Conservation (phyloP, 805 yeast genomes). For the Ogataea neopini region DNA sequence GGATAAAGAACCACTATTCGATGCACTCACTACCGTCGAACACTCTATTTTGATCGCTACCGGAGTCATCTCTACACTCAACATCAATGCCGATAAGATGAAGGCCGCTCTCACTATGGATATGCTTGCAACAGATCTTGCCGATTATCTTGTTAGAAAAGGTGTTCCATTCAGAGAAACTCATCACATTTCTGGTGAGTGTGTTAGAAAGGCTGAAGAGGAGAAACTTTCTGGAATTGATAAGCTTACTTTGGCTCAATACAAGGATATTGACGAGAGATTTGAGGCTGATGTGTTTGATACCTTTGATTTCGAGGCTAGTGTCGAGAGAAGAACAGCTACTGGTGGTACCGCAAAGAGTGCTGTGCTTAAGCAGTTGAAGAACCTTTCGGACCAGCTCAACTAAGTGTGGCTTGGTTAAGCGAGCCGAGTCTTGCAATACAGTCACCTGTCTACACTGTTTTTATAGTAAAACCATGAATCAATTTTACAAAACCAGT, state of each 20-base stretch:
- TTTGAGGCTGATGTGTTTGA: constrained; percentile 78
- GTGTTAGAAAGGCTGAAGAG: constrained; percentile 90
- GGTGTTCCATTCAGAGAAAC: constrained; percentile 99
- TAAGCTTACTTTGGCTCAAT: constrained; percentile 73
- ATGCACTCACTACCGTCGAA: constrained; percentile 83
- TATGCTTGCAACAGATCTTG: constrained; percentile 98
- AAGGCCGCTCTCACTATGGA: constrained; percentile 91
- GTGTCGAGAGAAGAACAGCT: constrained; percentile 96
- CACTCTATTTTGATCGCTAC: constrained; percentile 94
- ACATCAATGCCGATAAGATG: constrained; percentile 75
- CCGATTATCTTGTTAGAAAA: constrained; percentile 94
- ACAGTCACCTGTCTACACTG: no score
- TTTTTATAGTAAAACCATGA: no score
- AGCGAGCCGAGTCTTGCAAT: no score
- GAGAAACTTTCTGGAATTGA: constrained; percentile 80
- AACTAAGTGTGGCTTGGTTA: no score
- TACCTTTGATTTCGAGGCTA: constrained; percentile 88
- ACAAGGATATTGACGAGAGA: constrained; percentile 74
- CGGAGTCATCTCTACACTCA: constrained; percentile 89
- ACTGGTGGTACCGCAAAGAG: constrained; percentile 95
- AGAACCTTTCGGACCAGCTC: constrained; percentile 29
- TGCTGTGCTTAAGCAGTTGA: constrained; percentile 81
- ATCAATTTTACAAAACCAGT: no score
- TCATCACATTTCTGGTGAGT: constrained; percentile 97
- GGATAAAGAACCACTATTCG: constrained; percentile 98